A percentile compares a stretch with the other conserved stretches of the same genome.
phyloP scores from a whole-genome alignment of 805 yeast species.

The Ogataea ganodermae region DNA sequence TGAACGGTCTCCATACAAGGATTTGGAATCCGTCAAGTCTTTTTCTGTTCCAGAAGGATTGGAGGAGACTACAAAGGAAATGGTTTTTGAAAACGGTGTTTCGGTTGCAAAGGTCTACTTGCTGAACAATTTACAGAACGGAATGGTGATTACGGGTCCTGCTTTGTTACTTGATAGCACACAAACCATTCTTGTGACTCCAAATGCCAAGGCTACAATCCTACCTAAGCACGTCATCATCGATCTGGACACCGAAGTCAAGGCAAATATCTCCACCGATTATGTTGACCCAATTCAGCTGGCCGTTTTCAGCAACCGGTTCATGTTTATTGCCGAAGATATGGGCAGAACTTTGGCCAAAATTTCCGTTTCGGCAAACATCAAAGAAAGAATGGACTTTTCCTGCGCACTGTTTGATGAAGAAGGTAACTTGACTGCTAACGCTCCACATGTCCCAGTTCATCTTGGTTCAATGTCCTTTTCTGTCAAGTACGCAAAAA shows the following conservation, averaged over 20 bases:
- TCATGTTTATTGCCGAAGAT: constrained; percentile 51
- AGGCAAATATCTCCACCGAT: constrained; percentile 42
- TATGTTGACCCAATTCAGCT: constrained; percentile 45
- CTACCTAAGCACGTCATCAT: constrained; percentile 37
- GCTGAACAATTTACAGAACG: constrained; percentile 49
- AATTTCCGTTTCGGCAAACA: constrained; percentile 45
- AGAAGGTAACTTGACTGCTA: constrained; percentile 36
- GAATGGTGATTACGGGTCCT: constrained; percentile 53
- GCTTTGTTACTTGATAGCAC: constrained; percentile 37
- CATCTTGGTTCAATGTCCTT: constrained; percentile 48
- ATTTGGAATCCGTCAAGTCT: constrained; percentile 53
- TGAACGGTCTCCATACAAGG: constrained; percentile 17
- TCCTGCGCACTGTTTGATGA: constrained; percentile 50
- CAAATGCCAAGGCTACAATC: constrained; percentile 33
- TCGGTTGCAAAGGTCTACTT: constrained; percentile 42
- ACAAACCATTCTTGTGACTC: constrained; percentile 39
- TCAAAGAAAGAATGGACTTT: constrained; percentile 49
- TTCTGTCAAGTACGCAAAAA: constrained; percentile 40
- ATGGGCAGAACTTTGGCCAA: constrained; percentile 48
- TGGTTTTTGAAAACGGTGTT: constrained; percentile 33
- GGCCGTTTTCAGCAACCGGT: constrained; percentile 47
- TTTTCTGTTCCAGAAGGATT: constrained; percentile 79
- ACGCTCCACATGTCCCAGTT: constrained; percentile 43
- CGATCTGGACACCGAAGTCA: constrained; percentile 22
- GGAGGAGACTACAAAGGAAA: constrained; percentile 40